Conservation (phyloP, 1,284 basidiomycete genomes). For the Heterobasidion irregulare region DNA sequence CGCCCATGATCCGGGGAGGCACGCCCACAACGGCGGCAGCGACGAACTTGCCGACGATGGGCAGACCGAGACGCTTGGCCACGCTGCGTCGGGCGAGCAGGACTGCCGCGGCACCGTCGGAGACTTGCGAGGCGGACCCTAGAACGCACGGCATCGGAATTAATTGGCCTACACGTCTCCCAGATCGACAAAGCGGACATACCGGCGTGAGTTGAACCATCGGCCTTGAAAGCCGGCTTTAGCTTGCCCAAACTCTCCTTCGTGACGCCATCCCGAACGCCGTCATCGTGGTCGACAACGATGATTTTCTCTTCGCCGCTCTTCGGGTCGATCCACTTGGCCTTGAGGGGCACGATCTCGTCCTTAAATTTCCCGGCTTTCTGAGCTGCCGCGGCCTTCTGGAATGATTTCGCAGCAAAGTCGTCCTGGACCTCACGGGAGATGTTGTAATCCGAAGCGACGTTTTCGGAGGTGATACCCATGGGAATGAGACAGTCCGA, state of each 20-base stretch:
- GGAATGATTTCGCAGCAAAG: slow-evolving; percentile 83
- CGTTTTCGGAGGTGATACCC: slow-evolving; percentile 97
- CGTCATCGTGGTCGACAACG: slow-evolving; percentile 85
- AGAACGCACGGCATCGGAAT: neutral
- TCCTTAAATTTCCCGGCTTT: slow-evolving; percentile 87
- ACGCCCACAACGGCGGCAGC: slow-evolving; percentile 75
- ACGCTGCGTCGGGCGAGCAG: slow-evolving; percentile 81
- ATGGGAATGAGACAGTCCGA: slow-evolving; percentile 93
- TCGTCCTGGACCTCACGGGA: slow-evolving; percentile 73
- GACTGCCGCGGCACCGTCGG: slow-evolving; percentile 96
- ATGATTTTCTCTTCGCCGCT: slow-evolving; percentile 75
- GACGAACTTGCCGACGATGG: slow-evolving; percentile 91
- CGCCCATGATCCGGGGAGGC: slow-evolving; percentile 84
- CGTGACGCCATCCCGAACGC: slow-evolving; percentile 88
- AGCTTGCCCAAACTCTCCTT: slow-evolving; percentile 82
- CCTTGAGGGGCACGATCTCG: slow-evolving; percentile 86
- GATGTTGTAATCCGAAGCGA: slow-evolving; percentile 74
- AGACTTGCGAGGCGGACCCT: slow-evolving; percentile 90
- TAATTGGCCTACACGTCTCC: neutral
- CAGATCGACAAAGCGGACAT: slow-evolving; percentile 5
- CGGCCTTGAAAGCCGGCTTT: slow-evolving; percentile 88
- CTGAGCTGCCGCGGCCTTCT: slow-evolving; percentile 82
- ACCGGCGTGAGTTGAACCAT: slow-evolving; percentile 89
- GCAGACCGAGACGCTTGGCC: slow-evolving; percentile 85
- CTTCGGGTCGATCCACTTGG: slow-evolving; percentile 76